These are phyloP conservation scores for Talaromyces sp. DNA, from an alignment of 2,329 filamentous ascomycete species.

Conservation along the genomic window DNA sequence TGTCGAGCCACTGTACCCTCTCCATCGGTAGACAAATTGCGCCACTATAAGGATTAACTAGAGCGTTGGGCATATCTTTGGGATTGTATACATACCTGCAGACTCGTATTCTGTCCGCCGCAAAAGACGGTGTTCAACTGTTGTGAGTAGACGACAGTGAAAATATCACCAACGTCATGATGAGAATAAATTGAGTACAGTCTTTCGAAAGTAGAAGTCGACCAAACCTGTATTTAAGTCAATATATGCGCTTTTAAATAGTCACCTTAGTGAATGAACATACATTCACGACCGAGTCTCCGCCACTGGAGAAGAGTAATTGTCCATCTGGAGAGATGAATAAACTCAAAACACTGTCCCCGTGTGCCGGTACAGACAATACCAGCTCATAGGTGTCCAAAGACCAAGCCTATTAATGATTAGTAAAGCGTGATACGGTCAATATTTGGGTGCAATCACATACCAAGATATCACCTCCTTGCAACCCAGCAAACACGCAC, in stretches of 20 bases:
- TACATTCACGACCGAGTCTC: constrained; percentile 88
- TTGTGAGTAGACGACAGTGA: constrained; percentile 86
- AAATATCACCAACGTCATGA: constrained; percentile 93
- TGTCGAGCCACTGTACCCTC: constrained; percentile 65
- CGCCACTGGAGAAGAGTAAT: constrained; percentile 86
- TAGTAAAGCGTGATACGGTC: background rate
- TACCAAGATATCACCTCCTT: constrained; percentile 86
- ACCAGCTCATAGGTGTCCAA: constrained; percentile 82
- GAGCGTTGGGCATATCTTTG: constrained; percentile 6
- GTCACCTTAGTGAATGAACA: constrained; percentile 18
- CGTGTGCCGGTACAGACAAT: constrained; percentile 79
- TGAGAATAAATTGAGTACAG: constrained; percentile 89
- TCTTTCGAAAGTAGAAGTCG: constrained; percentile 69
- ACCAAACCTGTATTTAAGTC: constrained; percentile 65
- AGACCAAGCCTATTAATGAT: constrained; percentile 66
- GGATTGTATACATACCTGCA: constrained; percentile 57
- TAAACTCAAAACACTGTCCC: constrained; percentile 83
- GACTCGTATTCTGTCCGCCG: constrained; percentile 89
- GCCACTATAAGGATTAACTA: constrained; percentile 61
- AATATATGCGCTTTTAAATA: background rate
- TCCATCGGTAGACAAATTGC: constrained; percentile 65
- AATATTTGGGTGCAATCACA: constrained; percentile 24
- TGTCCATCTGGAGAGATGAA: constrained; percentile 72
- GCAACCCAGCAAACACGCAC: constrained; percentile 86
- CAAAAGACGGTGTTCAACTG: constrained; percentile 80